Base-by-base conservation (phyloP, 1,284 basidiomycete species). In the Cystobasidium sp. region DNA sequence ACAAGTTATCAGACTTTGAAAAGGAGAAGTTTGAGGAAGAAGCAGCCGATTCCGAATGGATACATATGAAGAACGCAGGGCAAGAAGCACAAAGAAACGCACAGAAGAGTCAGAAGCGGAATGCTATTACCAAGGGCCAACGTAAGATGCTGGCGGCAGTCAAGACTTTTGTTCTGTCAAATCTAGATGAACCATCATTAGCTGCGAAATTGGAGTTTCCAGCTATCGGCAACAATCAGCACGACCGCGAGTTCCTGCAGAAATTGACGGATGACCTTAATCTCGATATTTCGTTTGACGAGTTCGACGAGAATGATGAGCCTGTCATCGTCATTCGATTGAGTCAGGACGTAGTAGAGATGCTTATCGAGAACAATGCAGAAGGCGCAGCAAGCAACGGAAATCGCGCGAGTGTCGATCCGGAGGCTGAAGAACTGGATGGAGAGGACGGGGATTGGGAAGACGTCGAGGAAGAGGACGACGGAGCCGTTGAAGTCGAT, bases 1-100 rank as follows among this genome's bases (percentile, higher is more conserved):
- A 96, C 80, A 91, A 96, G 84, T 91, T 99, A 85, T 87, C 88
- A 10, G 84, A 87, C 9, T 93, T 93, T 86, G 97, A 99, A 83
- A 86, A 87, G 76, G 93, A 95, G 76, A 86, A 92, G 7, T 98
- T 97, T 77, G 90, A 96, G 85, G 90, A 89, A 83, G 93, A 97
- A 80, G 92, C 91, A 78, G 88, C 90, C 8, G 95, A 97, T 82
- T 79, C 88, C 76, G 92, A 90, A 79, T 95, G 93, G 91, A 91
- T 90, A 81, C 93, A 92, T 83, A 92, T 73, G 22, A 73, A 73
- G 51, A 65, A 73, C 51, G 70, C 83, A 82, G 75, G 82, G 82
- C 6, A 79, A 81, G 70, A 73, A 37, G 62, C 70, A 6, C 37
- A 46, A 69, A 77, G 68, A 77, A 67, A 44, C 43, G 62, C 12